Base-by-base conservation (phyloP, 148 eudicot species). In the Chenopodium quinoa region DNA sequence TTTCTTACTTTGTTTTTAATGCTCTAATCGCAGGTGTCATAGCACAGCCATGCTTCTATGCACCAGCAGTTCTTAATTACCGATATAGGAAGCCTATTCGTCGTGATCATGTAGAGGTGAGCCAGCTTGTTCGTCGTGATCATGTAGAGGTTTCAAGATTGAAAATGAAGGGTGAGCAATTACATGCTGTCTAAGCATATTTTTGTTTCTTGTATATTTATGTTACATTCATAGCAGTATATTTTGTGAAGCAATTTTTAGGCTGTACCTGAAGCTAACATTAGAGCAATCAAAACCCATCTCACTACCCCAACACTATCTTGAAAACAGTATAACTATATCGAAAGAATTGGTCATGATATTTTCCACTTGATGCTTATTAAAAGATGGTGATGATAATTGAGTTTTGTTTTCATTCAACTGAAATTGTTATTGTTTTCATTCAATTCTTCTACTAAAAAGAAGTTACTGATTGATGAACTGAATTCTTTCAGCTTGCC, bases 81-180 rank as follows among this genome's bases (percentile, higher is more conserved):
- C 75, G 34, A n/a, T 77, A 64, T 34, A 14, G 60, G 29, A 7
- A 17, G 34, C 63, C 10, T 50, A 22, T 9, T 71, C 67, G 23
- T 71, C 67, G 19, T 77, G 69, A 8, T 76, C 75, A 31, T 72
- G 4, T 25, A 58, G 71, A 77, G 11, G 72, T 73, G 40, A 14
- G 48, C 22, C 12, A 11, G 34, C 70, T 6, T 50, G 27, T 9
- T 71, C 60, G 7, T 40, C 44, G 23, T 77, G 69, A 4, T 76
- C 75, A 31, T 72, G 2, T 25, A 58, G 40, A 50, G 44, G 34
- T 71, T 37, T 32, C 80, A 20, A 50, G 69, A 14, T 48, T 77
- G 56, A 80, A 72, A 52, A 71, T 14, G 69, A 84, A 80, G 2
- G 66, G 71, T 70, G 40, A 37, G 73, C 34, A 77, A 63, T 46